phyloP scores from a whole-genome alignment of 2,329 filamentous ascomycete species.

The Verticillium nubilum region DNA sequence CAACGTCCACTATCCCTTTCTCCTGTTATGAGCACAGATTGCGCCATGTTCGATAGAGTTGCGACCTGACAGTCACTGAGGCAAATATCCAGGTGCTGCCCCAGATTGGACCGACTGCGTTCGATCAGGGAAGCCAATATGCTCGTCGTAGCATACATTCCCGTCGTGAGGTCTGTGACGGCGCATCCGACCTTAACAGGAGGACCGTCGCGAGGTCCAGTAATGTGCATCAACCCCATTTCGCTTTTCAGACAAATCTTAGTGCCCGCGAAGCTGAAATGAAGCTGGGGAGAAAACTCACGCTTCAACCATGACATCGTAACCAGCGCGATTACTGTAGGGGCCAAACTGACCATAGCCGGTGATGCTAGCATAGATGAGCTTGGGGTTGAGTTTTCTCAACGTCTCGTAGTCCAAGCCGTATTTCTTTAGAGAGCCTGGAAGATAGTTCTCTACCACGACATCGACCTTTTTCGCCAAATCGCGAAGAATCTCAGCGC shows the following conservation, averaged over 20 bases:
- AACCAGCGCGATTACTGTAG: constrained; percentile 59
- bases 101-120: constrained; percentile 48
- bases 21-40: constrained; percentile 58
- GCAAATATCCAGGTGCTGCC: constrained; percentile 62
- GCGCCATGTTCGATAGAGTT: constrained; percentile 63
- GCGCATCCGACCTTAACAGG: constrained; percentile 68
- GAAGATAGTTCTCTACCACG: constrained; percentile 66
- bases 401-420: constrained; percentile 59
- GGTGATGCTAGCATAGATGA: constrained; percentile 67
- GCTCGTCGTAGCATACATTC: constrained; percentile 62
- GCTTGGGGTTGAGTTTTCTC: constrained; percentile 51
- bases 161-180: constrained; percentile 65
- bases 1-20: constrained; percentile 40
- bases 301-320: constrained; percentile 71
- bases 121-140: constrained; percentile 61
- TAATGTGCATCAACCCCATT: constrained; percentile 69
- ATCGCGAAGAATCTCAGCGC: constrained; percentile 58
- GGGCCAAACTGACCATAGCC: constrained; percentile 67
- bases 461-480: constrained; percentile 60
- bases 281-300: no score
- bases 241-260: no score
- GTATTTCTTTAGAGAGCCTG: constrained; percentile 61
- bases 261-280: no score
- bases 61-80: constrained; percentile 65
- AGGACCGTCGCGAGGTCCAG: constrained; percentile 56